phyloP scores from a whole-genome alignment of 495 filamentous ascomycete species.

The Schizothecium vesticola region DNA sequence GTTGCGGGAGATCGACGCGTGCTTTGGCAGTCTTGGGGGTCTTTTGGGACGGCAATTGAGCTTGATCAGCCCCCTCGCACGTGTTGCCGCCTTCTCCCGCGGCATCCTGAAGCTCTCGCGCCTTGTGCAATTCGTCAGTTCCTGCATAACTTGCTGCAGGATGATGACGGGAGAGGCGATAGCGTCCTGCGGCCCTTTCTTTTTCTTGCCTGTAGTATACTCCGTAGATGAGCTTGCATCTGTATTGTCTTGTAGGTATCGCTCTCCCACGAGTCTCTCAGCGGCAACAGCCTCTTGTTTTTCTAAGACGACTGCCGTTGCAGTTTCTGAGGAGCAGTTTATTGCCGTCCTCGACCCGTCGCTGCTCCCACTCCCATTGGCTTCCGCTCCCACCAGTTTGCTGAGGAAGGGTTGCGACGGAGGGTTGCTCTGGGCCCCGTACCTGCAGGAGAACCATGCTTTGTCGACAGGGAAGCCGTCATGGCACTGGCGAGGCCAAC shows the following conservation, averaged over 20 bases:
- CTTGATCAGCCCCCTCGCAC: not conserved
- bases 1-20: not conserved
- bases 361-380: not conserved
- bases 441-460: conserved; percentile 21
- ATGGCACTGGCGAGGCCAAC: conserved; percentile 19
- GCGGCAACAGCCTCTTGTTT: not conserved
- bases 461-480: conserved; percentile 12
- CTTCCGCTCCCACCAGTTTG: not conserved
- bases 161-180: not conserved
- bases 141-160: not conserved
- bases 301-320: not conserved
- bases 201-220: not conserved
- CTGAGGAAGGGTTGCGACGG: not conserved
- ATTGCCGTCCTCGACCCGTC: not conserved
- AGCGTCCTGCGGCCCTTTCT: not conserved
- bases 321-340: not conserved
- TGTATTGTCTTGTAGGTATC: not conserved
- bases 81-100: not conserved
- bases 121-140: not conserved
- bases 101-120: not conserved
- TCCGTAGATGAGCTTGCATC: not conserved
- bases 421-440: conserved; percentile 6
- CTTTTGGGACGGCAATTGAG: not conserved
- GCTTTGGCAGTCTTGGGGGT: not conserved
- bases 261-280: not conserved